Conservation (phyloP, 1,284 basidiomycete species). For the Boletellus deceptivus region DNA sequence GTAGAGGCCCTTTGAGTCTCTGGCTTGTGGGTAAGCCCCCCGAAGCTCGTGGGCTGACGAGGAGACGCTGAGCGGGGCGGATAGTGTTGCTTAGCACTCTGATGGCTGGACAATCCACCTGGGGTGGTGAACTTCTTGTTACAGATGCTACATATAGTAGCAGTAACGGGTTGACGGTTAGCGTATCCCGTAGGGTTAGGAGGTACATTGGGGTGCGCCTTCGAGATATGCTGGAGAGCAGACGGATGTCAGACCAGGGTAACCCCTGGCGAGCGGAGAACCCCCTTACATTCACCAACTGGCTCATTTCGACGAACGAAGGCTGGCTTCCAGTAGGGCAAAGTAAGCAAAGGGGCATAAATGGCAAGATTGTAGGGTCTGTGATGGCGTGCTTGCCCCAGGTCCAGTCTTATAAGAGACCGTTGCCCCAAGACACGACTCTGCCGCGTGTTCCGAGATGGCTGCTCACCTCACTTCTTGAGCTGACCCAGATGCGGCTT, state of each 20-base stretch:
- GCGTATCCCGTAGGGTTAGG: neutral
- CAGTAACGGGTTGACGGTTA: conserved; percentile 3
- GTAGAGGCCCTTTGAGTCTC: conserved; percentile 3
- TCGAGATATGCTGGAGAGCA: conserved; percentile 25
- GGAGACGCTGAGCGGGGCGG: conserved; percentile 10
- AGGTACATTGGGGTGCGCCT: conserved; percentile 15
- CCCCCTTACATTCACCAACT: conserved; percentile 21
- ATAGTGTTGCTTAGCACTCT: conserved; percentile 24
- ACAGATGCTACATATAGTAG: conserved; percentile 25
- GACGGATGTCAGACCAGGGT: conserved; percentile 9
- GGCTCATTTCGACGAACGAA: conserved; percentile 18
- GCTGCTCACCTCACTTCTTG: conserved; percentile 29
- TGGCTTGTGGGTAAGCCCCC: conserved; percentile 1
- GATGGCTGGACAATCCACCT: conserved; percentile 21
- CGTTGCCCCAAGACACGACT: conserved; percentile 34
- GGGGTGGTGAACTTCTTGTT: conserved; percentile 26
- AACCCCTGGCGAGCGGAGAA: neutral
- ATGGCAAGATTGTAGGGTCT: conserved; percentile 17
- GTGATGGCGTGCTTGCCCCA: conserved; percentile 13
- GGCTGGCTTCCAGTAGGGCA: conserved; percentile 26
- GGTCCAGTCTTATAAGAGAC: conserved; percentile 32
- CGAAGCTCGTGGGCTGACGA: conserved; percentile 1
- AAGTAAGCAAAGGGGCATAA: conserved; percentile 30
- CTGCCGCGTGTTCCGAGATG: conserved; percentile 30
- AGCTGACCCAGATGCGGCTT: conserved; percentile 21